Evolutionary conservation across 2,329 filamentous ascomycete species (phyloP).

Genomic region (Simplicillium sp.): DNA sequence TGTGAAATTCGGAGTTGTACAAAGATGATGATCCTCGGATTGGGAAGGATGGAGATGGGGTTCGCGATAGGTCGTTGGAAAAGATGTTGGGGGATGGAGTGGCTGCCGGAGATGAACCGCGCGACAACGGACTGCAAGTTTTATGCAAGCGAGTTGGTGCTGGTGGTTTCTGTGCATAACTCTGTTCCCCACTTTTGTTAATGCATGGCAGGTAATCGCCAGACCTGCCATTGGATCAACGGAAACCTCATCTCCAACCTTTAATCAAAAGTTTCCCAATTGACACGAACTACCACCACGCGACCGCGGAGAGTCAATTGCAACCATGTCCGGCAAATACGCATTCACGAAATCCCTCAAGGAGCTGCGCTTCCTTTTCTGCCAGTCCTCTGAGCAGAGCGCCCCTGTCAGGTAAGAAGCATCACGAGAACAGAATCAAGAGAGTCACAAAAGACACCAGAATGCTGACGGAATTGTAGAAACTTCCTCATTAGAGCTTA

Average conservation of each 20-base stretch:
- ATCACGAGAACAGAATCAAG: too few species aligned
- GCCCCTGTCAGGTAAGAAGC: constrained; percentile 67
- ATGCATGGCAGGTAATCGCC: too few species aligned
- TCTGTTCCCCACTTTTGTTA: too few species aligned
- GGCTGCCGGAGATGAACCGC: constrained; percentile 5
- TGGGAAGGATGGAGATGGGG: background rate
- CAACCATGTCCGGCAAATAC: constrained; percentile 81
- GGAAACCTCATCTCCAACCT: too few species aligned
- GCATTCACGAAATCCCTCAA: constrained; percentile 81
- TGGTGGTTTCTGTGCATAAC: too few species aligned
- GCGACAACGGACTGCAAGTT: constrained; percentile 4
- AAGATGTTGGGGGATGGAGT: background rate
- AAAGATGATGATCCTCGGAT: background rate
- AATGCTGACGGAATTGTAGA: too few species aligned
- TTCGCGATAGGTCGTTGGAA: background rate
- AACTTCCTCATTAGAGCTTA: constrained; percentile 86
- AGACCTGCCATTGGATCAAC: too few species aligned
- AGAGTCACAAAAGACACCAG: too few species aligned
- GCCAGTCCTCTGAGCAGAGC: constrained; percentile 87
- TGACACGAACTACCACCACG: constrained; percentile 2
- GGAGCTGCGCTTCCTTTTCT: constrained; percentile 96
- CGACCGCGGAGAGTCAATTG: background rate
- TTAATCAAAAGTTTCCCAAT: background rate
- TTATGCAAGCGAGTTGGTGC: too few species aligned
- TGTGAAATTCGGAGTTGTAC: background rate